Percentiles rank a stretch among this genome's conserved stretches.
Evolutionary conservation across 2,329 filamentous ascomycete genomes (phyloP).

Genomic region (Capronia coronata): DNA sequence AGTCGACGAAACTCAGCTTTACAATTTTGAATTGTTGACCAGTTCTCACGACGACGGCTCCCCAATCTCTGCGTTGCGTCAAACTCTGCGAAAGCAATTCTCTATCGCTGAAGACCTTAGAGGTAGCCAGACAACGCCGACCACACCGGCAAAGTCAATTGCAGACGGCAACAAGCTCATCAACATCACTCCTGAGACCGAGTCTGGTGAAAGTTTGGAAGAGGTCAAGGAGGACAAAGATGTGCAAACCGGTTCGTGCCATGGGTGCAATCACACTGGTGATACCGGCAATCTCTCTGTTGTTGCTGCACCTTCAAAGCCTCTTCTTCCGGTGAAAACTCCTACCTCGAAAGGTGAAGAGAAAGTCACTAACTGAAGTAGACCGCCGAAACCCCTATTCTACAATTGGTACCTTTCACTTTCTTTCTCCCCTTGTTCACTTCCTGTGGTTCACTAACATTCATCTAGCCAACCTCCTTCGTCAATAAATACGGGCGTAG

Average conservation of each 20-base stretch:
- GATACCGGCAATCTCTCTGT: neutral
- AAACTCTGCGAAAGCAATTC: conserved; percentile 23
- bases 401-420: conserved; percentile 7
- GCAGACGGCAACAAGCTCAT: conserved; percentile 11
- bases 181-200: conserved; percentile 19
- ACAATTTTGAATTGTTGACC: conserved; percentile 17
- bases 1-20: conserved; percentile 16
- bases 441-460: conserved; percentile 8
- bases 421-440: conserved; percentile 2
- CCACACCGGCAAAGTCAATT: conserved; percentile 1
- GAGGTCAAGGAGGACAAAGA: neutral
- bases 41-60: conserved; percentile 9
- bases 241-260: neutral
- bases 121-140: neutral
- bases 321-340: conserved; percentile 7
- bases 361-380: conserved; percentile 2
- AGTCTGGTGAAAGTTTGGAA: conserved; percentile 8
- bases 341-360: neutral
- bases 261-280: neutral
- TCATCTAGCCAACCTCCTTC: conserved; percentile 12
- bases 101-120: conserved; percentile 5
- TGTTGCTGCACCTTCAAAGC: neutral
- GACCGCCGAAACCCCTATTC: conserved; percentile 7
- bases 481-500: conserved; percentile 16
- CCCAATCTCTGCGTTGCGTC: conserved; percentile 8